Base-by-base conservation (phyloP, 169 alveolate genomes). In the Pseudocohnilembus persalinus region DNA sequence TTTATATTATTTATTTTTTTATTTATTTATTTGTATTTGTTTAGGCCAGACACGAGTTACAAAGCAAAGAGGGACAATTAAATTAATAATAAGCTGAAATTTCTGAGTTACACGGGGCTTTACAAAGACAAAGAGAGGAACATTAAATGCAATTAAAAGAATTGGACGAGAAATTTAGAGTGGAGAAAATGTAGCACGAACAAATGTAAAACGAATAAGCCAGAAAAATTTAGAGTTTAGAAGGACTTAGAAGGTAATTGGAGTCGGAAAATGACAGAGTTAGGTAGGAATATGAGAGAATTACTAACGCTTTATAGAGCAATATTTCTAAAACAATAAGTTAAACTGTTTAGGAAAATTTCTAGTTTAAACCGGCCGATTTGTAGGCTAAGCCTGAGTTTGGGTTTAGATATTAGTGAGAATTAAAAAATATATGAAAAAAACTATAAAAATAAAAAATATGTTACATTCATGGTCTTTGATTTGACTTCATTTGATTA, bases 311-410 rank as follows among this genome's bases (percentile, higher is more conserved):
- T 68, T 35, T 79, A 25, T 49, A 79, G 49, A 79, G 49, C 29
- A 79, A 79, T 79, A 79, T 79, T 35, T 49, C 34, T 63, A 64
- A 76, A n/a, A 79, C 84, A 28, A 79, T 79, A n/a, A 49, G 76
- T 64, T 72, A 79, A 63, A 79, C 84, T 64, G 76, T 79, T 30
- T 34, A 74, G 29, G 84, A 79, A 79, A 79, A 79, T 79, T 73
- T 34, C 64, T 11, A 68, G 6, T 79, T 49, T 49, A 79, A 63
- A 79, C 30, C 64, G 20, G 63, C 74, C 29, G 64, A 79, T 79
- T n/a, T 73, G 1, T 24, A 34, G 20, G 74, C 29, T 15, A 73
- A 73, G 16, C 84, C 84, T 25, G 29, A 79, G 49, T 79, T 29
- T 27, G 84, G 64, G 34, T 79, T 34, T 64, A 79, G 30, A 11